A percentile compares a stretch with the other conserved stretches of the same genome.
Conservation (phyloP, 1,284 basidiomycete genomes). For the Wallemia mellicola region DNA sequence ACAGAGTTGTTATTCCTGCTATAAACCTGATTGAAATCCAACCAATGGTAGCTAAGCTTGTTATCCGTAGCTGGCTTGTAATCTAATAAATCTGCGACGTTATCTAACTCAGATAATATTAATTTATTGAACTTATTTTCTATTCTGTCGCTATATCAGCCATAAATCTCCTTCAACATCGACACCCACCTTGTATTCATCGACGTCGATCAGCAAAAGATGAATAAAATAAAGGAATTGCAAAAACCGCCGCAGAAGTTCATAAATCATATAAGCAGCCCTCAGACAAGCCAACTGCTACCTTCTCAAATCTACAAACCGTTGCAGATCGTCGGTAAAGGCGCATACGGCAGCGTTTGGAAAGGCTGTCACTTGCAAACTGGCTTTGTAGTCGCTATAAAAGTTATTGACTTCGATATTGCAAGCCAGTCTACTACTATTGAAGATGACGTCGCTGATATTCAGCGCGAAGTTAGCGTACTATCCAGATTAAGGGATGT, state of each 20-base stretch:
- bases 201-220: not conserved
- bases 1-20: not conserved
- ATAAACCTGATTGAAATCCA: not conserved
- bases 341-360: constrained; percentile 85
- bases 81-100: not conserved
- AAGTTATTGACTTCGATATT: constrained; percentile 95
- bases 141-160: not conserved
- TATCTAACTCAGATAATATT: not conserved
- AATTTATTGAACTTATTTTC: not conserved
- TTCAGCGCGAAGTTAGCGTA: constrained; percentile 82
- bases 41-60: not conserved
- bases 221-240: not conserved
- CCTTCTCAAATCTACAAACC: constrained; percentile 20
- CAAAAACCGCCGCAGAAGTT: not conserved
- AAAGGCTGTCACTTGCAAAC: constrained; percentile 59
- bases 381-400: constrained; percentile 67
- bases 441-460: constrained; percentile 86
- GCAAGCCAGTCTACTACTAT: constrained; percentile 16
- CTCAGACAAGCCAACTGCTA: not conserved
- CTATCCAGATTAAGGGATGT: constrained; percentile 46
- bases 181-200: not conserved
- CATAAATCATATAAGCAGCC: not conserved
- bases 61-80: not conserved
- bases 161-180: not conserved
- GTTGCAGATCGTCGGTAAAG: constrained; percentile 61